Conservation (phyloP, 306 rosid species). For the Gynostemma pentaphyllum region DNA sequence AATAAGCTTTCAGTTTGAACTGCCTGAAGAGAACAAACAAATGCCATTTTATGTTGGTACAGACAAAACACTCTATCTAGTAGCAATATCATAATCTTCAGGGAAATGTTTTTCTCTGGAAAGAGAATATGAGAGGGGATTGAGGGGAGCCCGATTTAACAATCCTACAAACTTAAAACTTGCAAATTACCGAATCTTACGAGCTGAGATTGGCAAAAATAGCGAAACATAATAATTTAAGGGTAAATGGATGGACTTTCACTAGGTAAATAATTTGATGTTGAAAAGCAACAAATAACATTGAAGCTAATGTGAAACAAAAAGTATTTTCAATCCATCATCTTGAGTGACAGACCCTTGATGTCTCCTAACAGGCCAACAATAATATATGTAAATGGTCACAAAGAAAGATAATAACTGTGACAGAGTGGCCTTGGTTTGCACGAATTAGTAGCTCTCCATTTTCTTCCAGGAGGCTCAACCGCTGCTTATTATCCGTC, state of each 20-base stretch:
- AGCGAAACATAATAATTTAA: not conserved
- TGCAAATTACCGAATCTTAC: not conserved
- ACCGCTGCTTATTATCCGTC: slow-evolving; percentile 84
- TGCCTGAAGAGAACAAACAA: slow-evolving; percentile 34
- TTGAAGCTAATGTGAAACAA: not conserved
- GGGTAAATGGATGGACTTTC: not conserved
- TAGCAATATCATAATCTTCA: not conserved
- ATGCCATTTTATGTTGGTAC: not conserved
- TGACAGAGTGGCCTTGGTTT: slow-evolving; percentile 83
- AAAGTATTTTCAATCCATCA: not conserved
- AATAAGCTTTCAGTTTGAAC: slow-evolving; percentile 80
- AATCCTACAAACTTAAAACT: not conserved
- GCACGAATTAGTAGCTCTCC: slow-evolving; percentile 77
- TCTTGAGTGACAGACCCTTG: not conserved
- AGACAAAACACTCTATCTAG: not conserved
- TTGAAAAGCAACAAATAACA: not conserved
- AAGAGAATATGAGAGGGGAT: not conserved
- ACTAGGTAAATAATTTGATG: not conserved
- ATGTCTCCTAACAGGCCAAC: not conserved
- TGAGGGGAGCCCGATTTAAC: not conserved
- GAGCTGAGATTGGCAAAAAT: not conserved
- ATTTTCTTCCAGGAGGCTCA: slow-evolving; percentile 69
- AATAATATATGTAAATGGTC: not conserved
- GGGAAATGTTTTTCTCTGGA: not conserved
- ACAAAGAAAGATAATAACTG: slow-evolving; percentile 24